Base-by-base conservation (phyloP, 495 filamentous ascomycete species). In the Aspergillus leporis region DNA sequence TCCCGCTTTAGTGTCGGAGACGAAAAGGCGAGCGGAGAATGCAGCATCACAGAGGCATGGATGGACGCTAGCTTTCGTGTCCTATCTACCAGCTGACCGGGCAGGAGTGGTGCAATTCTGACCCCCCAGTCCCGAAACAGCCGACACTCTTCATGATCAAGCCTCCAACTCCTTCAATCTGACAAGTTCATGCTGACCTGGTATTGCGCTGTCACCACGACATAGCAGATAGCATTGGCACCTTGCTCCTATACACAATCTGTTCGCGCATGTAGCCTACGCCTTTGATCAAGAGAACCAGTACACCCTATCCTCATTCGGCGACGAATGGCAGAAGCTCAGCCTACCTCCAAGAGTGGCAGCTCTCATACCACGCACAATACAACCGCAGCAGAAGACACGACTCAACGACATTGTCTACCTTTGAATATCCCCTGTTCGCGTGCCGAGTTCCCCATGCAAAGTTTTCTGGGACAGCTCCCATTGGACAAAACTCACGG, bases 201-300 rank as follows among this genome's bases (percentile, higher is more conserved):
- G 70, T 83, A 12, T 65, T 82, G 18, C 72, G 78, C 5, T 72
- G 68, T 13, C 76, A 71, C 7, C 78, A 81, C 63, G 74, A 79
- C 60, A 66, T 81, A 3, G 77, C 80, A 16, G 80, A 83, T 55
- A 79, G 79, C 13, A 70, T 79, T 51, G 78, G 80, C n/a, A 71
- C 73, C 12, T 65, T 81, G 1, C 64, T 66, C n/a, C 63, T 82
- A 30, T 61, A 68, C 48, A 70, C 43, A 72, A 64, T 36, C 53
- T 71, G 13, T 56, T 71, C 9, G 32, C 45, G 10, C 53, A 60
- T 25, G 66, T 64, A 0, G 59, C 62, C 1, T 36, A 56, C 6
- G 61, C 61, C 0, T 57, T 61, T 8, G 61, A 60, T 8, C 28
- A 62, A 0, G 51, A 54, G 12, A 18, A 46, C 2, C 31, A 1